phyloP scores from a whole-genome alignment of 2,329 filamentous ascomycete genomes.

The Claviceps maximensis region DNA sequence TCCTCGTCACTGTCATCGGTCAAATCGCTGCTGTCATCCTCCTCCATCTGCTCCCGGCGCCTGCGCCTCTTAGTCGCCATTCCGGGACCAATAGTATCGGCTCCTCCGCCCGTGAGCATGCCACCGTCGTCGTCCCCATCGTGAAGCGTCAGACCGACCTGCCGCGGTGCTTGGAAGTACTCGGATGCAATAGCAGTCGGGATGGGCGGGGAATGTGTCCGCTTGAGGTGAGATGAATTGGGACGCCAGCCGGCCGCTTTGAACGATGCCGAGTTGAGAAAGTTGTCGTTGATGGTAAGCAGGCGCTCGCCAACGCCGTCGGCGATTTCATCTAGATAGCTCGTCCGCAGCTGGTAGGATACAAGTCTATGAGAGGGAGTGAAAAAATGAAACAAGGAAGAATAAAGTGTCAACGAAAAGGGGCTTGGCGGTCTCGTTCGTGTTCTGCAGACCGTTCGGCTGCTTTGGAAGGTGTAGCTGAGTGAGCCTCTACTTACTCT shows the following conservation, averaged over 20 bases:
- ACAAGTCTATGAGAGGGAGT: conserved; percentile 49
- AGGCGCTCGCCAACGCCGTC: conserved; percentile 77
- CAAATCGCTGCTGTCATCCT: conserved; percentile 74
- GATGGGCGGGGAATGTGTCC: conserved; percentile 76
- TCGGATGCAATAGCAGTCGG: conserved; percentile 71
- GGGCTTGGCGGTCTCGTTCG: too few relatives aligned
- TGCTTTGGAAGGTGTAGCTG: not conserved
- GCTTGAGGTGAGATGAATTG: conserved; percentile 62
- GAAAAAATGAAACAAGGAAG: not conserved
- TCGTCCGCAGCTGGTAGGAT: conserved; percentile 67
- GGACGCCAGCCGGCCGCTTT: conserved; percentile 71
- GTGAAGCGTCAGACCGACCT: conserved; percentile 49
- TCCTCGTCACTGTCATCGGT: conserved; percentile 79
- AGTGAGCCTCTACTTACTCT: conserved; percentile 22
- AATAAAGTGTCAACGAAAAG: not conserved
- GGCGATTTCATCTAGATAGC: conserved; percentile 66
- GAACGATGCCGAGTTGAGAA: conserved; percentile 69
- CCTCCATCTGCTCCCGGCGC: conserved; percentile 62
- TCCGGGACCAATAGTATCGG: conserved; percentile 55
- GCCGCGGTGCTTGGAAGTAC: conserved; percentile 64
- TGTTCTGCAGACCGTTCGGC: not conserved
- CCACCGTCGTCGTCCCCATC: conserved; percentile 61
- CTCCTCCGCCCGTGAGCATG: conserved; percentile 54
- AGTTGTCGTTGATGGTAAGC: conserved; percentile 66
- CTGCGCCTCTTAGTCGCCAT: conserved; percentile 53